Base-by-base conservation (phyloP, 2,329 filamentous ascomycete species). In the Rutstroemia sp. region DNA sequence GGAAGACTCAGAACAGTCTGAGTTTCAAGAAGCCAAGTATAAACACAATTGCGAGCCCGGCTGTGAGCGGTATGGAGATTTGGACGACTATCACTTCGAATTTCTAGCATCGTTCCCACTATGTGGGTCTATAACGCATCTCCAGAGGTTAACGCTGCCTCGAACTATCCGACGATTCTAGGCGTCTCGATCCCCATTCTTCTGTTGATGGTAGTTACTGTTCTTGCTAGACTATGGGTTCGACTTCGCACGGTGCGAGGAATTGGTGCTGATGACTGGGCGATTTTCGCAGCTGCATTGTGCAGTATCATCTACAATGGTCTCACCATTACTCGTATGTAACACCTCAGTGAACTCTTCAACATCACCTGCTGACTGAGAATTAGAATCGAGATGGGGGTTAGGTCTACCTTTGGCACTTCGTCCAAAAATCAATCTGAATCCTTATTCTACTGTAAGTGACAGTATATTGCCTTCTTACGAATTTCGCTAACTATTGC, bases 121-220 rank as follows among this genome's bases (percentile, higher is more conserved):
- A 23, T 53, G 51, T 53, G 51, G 51, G 51, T 53, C 51, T 53
- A 48, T 5, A 53, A 53, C 51, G 46, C 51, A 34, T 38, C 51
- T 17, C 27, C 51, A 48, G 42, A 53, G 19, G 44, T 48, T 39
- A 38, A 48, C 19, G 42, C 51, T 48, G 19, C 17, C 46, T 53
- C 51, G 19, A 38, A 53, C 16, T 48, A 53, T 53, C 42, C 44
- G 9, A 9, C 25, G 30, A 48, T 53, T 6, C 17, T 53, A n/a
- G 19, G 16, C 7, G 51, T 19, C 34, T 48, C 51, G 8, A 17
- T 38, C 14, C 51, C 51, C 17, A 25, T 53, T 30, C 42, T 53
- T 19, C 19, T 53, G 51, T 27, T 53, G 19, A 53, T 48, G 42
- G 9, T 48, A 41, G 38, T 48, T 14, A 48, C 42, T 10, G 51